phyloP scores from a whole-genome alignment of 164 flowering plant species.

The Vitis rupestris region DNA sequence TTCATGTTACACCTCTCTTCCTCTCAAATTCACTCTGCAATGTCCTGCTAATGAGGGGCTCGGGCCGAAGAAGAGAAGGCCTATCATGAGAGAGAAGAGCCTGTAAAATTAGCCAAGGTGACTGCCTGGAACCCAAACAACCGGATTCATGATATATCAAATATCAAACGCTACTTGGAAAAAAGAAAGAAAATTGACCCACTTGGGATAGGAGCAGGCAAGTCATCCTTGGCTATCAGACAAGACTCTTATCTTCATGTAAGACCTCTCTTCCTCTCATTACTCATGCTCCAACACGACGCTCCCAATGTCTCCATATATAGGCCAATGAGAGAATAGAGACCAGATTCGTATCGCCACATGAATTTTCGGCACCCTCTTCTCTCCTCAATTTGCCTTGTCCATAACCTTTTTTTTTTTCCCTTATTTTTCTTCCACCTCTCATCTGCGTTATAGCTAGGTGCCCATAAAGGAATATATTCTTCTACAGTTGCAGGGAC shows the following conservation, averaged over 20 bases:
- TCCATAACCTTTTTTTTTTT: too few species aligned
- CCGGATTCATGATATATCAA: background rate
- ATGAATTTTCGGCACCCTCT: background rate
- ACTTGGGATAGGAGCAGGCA: conserved; percentile 27
- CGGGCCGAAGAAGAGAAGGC: conserved; percentile 18
- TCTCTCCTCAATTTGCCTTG: too few species aligned
- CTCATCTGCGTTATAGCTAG: background rate
- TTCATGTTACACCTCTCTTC: conserved; percentile 20
- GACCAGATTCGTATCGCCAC: conserved; percentile 8
- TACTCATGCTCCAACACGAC: background rate
- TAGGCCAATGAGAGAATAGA: conserved; percentile 12
- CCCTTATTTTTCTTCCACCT: background rate
- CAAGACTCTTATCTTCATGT: conserved; percentile 47
- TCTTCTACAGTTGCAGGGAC: conserved; percentile 3
- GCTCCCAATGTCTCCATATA: conserved; percentile 8
- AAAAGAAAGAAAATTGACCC: too few species aligned
- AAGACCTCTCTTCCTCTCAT: conserved; percentile 38
- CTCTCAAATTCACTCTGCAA: background rate
- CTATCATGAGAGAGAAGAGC: conserved; percentile 37
- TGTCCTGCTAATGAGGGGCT: too few species aligned
- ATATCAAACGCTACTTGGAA: background rate
- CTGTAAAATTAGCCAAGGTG: conserved; percentile 52
- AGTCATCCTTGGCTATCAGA: conserved; percentile 70
- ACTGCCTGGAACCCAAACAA: conserved; percentile 30
- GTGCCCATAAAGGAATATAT: conserved; percentile 15